Evolutionary conservation across 331 rosid species (phyloP), one percentile per base, ranked within the genome.

Genomic region (Pyrus hybrid): DNA sequence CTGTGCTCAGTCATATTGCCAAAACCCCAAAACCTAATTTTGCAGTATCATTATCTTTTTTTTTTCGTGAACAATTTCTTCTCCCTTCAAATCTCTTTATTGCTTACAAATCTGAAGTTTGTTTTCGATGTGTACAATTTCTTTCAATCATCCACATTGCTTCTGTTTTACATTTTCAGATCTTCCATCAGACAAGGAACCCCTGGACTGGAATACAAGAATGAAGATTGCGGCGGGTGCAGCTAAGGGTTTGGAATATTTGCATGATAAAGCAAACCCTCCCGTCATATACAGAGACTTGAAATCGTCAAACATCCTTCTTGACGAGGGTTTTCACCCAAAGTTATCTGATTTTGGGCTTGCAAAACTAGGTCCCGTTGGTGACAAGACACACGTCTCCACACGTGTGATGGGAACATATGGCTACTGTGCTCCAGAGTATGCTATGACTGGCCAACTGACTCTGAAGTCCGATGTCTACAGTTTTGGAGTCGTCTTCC

Each of bases 341-440:
- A 91, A 91, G 81, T 79, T 93, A 62, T 93, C 93, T 25, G 97
- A 91, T 84, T 89, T 93, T 45, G 95, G 97, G 82, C 85, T 91
- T 25, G 96, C 98, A 22, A 93, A 87, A 82, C 82, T 87, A 51
- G 97, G 97, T 61, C 97, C 97, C 0, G 86, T 81, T 16, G 97
- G 93, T 71, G 97, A 91, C 72, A 87, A 85, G 79, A 87, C 91
- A 60, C 97, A 93, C 51, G 98, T 88, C 79, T 89, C 97, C 5
- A 93, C 93, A 0, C 85, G 91, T 76, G 91, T 88, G 26, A 85
- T 84, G 96, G 98, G 96, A 18, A 93, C 96, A 25, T 86, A 89
- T 71, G 96, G 97, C 23, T 91, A 91, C 81, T 91, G 98, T 79
- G 98, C 98, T 33, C 98, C 98, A 0, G 97, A 93, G 67, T 93